Evolutionary conservation across 495 filamentous ascomycete species (phyloP).

Genomic region (Letharia lupina): DNA sequence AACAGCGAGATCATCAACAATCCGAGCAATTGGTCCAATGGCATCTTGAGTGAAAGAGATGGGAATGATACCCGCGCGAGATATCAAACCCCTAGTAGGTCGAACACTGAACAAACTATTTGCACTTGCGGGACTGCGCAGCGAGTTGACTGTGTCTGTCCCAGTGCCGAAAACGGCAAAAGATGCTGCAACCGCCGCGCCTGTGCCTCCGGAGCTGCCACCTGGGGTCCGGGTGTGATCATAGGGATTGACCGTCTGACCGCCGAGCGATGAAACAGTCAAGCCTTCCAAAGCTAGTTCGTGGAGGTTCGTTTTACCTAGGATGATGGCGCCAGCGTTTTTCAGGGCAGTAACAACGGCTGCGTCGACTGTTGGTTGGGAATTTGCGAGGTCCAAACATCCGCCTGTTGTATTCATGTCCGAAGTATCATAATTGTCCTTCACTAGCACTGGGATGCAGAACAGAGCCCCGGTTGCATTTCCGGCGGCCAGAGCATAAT

Average conservation of each 20-base stretch:
- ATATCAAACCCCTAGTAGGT: constrained; percentile 50
- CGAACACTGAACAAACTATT: constrained; percentile 53
- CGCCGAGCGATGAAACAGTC: constrained; percentile 50
- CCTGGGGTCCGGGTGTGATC: constrained; percentile 53
- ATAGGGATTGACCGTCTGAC: constrained; percentile 57
- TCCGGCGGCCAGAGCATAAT: constrained; percentile 35
- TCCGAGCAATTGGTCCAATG: constrained; percentile 51
- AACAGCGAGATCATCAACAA: constrained; percentile 44
- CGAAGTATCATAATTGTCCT: constrained; percentile 52
- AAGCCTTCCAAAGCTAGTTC: constrained; percentile 57
- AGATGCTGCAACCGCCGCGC: constrained; percentile 50
- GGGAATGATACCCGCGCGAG: constrained; percentile 46
- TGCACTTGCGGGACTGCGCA: constrained; percentile 54
- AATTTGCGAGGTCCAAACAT: constrained; percentile 38
- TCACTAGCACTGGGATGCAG: constrained; percentile 53
- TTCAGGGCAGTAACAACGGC: constrained; percentile 42
- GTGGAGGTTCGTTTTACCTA: constrained; percentile 59
- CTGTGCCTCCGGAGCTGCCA: constrained; percentile 56
- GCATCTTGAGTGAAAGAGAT: constrained; percentile 55
- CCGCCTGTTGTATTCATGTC: constrained; percentile 50
- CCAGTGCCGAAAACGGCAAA: constrained; percentile 51
- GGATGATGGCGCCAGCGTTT: constrained; percentile 52
- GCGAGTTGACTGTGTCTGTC: constrained; percentile 56
- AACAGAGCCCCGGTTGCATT: constrained; percentile 42
- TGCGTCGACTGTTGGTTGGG: constrained; percentile 40